Base-by-base conservation (phyloP, 345 rosid species). In the Rubroshorea leprosula region DNA sequence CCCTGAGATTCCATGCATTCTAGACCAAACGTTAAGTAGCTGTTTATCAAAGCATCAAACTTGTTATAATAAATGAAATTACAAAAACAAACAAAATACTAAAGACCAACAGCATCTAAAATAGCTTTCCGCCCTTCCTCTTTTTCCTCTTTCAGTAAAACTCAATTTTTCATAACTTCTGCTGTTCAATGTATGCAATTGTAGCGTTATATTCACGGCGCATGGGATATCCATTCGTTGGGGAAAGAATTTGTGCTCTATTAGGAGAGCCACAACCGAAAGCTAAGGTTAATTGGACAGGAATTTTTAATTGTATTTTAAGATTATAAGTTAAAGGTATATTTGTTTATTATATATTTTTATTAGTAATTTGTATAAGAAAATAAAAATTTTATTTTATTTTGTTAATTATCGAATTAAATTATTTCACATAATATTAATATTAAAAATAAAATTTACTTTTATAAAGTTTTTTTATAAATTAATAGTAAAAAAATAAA, bases 121-220 rank as follows among this genome's bases (percentile, higher is more conserved):
- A 3, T 29, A 29, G 4, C 4, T 29, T 9, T 29, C 35, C 5
- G 9, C 4, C 35, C 12, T 22, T 57, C 14, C n/a, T 11, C 39
- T 6, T 15, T 29, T 44, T 58, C 57, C 35, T 53, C 63, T 51
- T 59, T 49, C 61, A 41, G 67, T 39, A 31, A 44, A 24, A 13
- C 41, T 35, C 41, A 10, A 1, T 6, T n/a, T n/a, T n/a, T n/a
- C n/a, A n/a, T n/a, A n/a, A n/a, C 41, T 35, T 35, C 41, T 10
- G n/a, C 47, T 13, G 17, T 10, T 7, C 14, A 13, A 19, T 46
- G 19, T 46, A 64, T 61, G 39, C 63, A 27, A 39, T 23, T 57
- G 65, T 72, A 47, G 78, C 79, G 74, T 74, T 68, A 35, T 47
- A 50, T 71, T 74, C 53, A 73, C 76, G 76, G 51, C 53, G 63